Base-by-base conservation (phyloP, 768 basidiomycete genomes). In the Aureoboletus auriporus region DNA sequence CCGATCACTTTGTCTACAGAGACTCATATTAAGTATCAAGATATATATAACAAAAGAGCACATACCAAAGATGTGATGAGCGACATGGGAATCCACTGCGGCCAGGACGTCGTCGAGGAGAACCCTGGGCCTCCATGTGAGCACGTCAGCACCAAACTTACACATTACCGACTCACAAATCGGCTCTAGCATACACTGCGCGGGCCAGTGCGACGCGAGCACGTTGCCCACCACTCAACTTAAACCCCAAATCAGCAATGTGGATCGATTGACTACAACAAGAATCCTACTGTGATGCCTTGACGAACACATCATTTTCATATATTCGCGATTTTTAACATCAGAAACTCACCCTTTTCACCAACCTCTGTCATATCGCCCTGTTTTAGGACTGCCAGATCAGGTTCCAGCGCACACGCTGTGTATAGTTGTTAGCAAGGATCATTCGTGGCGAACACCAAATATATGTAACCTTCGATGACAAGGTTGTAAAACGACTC, bases 91-190 rank as follows among this genome's bases (percentile, higher is more conserved):
- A 57, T 90, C 89, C 5, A 90, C 83, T 12, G 86, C 86, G 26
- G 89, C 85, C 30, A 97, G 75, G 36, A 92, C 92, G 53, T 98
- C 94, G 56, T 97, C 95, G 6, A 97, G 74, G 2, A 97, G 76
- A 41, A 87, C 71, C 29, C 84, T 86, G 50, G 10, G 4, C 3
- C 3, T 2, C 34, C 5, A 16, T 11, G 37, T 56, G 34, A 57
- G 35, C 8, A 48, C 39, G 4, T 44, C 17, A 20, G 1, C 11
- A 14, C 27, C 0, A 20, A 12, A 0, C 4, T 5, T 9, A 8
- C 1, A 8, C 3, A 5, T 27, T 4, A 97, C 26, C 13, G 5
- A 66, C 82, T 59, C 57, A 92, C 79, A 96, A 65, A 64, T 98
- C 94, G 1, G 93, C 92, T 39, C 93, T 78, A 4, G 92, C 84